These are phyloP conservation scores for Medicago arabica DNA, from an alignment of 306 rosid genomes.

Conservation along the genomic window DNA sequence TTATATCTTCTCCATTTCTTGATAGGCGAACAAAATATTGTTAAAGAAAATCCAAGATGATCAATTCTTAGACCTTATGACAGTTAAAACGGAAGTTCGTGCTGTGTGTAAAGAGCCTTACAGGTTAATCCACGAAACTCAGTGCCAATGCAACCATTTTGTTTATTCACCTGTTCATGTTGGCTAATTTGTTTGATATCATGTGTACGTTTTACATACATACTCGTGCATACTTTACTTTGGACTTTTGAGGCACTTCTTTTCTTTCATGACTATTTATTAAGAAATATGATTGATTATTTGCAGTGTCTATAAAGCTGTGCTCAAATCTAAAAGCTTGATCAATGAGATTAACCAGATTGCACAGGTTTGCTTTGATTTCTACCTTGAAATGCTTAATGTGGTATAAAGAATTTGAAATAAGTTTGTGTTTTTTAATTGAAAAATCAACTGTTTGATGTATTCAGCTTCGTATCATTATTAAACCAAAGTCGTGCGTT, in stretches of 20 bases:
- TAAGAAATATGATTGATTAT: conserved; percentile 39
- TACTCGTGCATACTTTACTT: conserved; percentile 22
- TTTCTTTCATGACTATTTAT: conserved; percentile 30
- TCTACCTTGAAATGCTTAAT: conserved; percentile 38
- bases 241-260: conserved; percentile 25
- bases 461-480: conserved; percentile 84
- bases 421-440: conserved; percentile 43
- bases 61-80: conserved; percentile 89
- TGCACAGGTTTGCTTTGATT: conserved; percentile 79
- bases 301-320: conserved; percentile 84
- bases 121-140: conserved; percentile 64
- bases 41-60: conserved; percentile 86
- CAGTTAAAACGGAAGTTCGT: conserved; percentile 76
- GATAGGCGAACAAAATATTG: conserved; percentile 87
- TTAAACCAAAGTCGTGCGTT: conserved; percentile 79
- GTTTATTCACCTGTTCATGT: conserved; percentile 27
- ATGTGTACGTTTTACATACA: conserved; percentile 22
- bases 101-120: conserved; percentile 93
- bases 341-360: conserved; percentile 90
- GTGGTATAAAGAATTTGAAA: conserved; percentile 33
- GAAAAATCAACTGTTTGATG: conserved; percentile 45
- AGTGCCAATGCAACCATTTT: conserved; percentile 35
- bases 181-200: conserved; percentile 35
- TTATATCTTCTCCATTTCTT: conserved; percentile 41
- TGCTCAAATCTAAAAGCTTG: conserved; percentile 77